Evolutionary conservation across 768 basidiomycete genomes (phyloP), one percentile per base, ranked within the genome.

Genomic region (Trametopsis cervina): DNA sequence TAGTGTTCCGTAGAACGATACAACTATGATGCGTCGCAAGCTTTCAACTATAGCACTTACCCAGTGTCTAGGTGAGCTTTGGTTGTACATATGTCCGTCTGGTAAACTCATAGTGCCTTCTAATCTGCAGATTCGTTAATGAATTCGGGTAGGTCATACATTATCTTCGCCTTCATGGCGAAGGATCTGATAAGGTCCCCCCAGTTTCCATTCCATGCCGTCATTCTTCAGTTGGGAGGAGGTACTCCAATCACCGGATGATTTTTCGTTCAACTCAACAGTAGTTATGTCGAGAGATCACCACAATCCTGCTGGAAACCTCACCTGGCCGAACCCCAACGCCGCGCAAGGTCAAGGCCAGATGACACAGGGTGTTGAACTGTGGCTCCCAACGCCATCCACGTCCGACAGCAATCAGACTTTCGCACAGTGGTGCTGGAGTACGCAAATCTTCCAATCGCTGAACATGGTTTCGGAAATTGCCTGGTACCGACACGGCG

Each of bases 351-450:
- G 78, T 11, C 78, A 80, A 59, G 63, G 58, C 6, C 69, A 81
- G 54, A 75, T 80, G 77, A 68, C 72, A 0, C 50, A 56, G 15
- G 76, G 69, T 2, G 78, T 78, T 35, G 67, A 76, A 49, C 53
- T 66, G n/a, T 80, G 77, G 76, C 69, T 80, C 12, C 77, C 78
- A 1, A 74, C 70, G 0, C 78, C 78, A 2, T 60, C 59, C 12
- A 76, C 73, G 1, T 50, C 69, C 15, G 67, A 77, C 55, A 47
- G 70, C 17, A 78, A 81, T 50, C 72, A 77, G 55, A 80, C 78
- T 0, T 80, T 81, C 58, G 74, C 78, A 0, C 77, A 80, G 56
- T 80, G 78, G 78, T 79, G 76, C 60, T 81, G 70, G 67, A 77
- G 75, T 60, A 80, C 78, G 2, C 79, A 80, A 54, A 53, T 80